These are phyloP conservation scores for Fusarium sarcochroum DNA, from an alignment of 2,329 filamentous ascomycete species.

Conservation along the genomic window DNA sequence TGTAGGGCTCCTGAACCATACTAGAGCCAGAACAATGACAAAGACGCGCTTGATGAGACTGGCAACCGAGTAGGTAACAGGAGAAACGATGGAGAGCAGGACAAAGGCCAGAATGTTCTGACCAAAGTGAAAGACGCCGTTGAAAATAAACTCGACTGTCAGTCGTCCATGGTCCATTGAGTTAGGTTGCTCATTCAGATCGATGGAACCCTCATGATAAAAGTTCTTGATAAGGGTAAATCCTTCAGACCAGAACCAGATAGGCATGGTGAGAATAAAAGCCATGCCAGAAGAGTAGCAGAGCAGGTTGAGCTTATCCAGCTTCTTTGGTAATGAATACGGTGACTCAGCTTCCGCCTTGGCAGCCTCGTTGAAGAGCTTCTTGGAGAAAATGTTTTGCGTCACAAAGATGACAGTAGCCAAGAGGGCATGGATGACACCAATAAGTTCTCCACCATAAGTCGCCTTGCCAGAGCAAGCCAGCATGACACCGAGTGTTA, in stretches of 20 bases:
- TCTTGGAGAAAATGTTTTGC: constrained; percentile 98
- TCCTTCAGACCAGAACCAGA: constrained; percentile 95
- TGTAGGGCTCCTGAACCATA: constrained; percentile 96
- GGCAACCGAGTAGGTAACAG: constrained; percentile 97
- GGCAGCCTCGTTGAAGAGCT: constrained; percentile 94
- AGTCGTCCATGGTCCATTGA: constrained; percentile 82
- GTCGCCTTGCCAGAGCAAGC: constrained; percentile 87
- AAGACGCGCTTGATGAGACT: constrained; percentile 97
- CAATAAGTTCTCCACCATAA: constrained; percentile 88
- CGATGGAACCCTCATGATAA: constrained; percentile 82
- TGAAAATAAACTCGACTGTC: constrained; percentile 92
- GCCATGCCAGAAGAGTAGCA: constrained; percentile 97
- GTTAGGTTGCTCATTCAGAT: constrained; percentile 70
- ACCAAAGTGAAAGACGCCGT: constrained; percentile 95
- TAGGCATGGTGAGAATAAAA: constrained; percentile 87
- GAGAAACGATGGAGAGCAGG: constrained; percentile 91
- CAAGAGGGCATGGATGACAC: constrained; percentile 88
- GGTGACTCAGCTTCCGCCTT: constrained; percentile 83
- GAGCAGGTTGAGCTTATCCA: constrained; percentile 96
- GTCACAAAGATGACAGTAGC: constrained; percentile 97
- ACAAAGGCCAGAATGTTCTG: constrained; percentile 97
- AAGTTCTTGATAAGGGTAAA: constrained; percentile 83
- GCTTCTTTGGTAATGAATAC: constrained; percentile 76
- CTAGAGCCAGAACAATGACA: constrained; percentile 92
- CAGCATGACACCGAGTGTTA: constrained; percentile 95